Percentiles rank a stretch among this genome's conserved stretches.
These are phyloP conservation scores for Aristolochia californica DNA, from an alignment of 164 flowering plant genomes.

Conservation along the genomic window DNA sequence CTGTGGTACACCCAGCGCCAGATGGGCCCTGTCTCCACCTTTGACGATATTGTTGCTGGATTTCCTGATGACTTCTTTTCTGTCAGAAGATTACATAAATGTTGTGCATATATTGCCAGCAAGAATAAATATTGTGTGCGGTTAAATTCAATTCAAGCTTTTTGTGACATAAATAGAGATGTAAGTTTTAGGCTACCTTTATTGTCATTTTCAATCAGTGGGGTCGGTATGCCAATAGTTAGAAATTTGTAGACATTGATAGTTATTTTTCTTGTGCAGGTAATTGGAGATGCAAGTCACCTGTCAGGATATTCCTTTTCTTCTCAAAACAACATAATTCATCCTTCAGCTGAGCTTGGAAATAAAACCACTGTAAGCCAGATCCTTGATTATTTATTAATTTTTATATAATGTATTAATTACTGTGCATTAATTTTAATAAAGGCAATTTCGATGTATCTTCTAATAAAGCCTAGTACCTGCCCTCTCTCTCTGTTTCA, in stretches of 20 bases:
- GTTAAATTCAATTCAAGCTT: slow-evolving; percentile 85
- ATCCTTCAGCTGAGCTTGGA: slow-evolving; percentile 85
- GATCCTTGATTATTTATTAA: too few relatives aligned
- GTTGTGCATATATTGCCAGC: slow-evolving; percentile 85
- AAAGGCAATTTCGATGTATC: too few relatives aligned
- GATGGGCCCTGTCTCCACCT: slow-evolving; percentile 49
- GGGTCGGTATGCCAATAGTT: too few relatives aligned
- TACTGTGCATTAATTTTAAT: too few relatives aligned
- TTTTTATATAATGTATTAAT: too few relatives aligned
- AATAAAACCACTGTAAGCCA: slow-evolving; percentile 77
- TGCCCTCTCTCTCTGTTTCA: too few relatives aligned
- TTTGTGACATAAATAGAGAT: slow-evolving; percentile 88
- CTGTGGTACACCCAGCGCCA: slow-evolving; percentile 42
- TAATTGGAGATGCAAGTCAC: slow-evolving; percentile 80
- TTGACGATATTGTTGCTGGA: slow-evolving; percentile 46
- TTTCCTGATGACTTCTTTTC: slow-evolving; percentile 31
- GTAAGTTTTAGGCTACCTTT: slow-evolving; percentile 33
- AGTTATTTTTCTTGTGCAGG: slow-evolving; percentile 27
- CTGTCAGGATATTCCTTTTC: slow-evolving; percentile 84
- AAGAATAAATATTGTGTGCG: slow-evolving; percentile 76
- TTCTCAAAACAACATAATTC: slow-evolving; percentile 68
- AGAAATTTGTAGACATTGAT: not conserved
- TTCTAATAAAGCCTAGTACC: too few relatives aligned
- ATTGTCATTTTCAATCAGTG: not conserved
- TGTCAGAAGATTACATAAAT: slow-evolving; percentile 55